Evolutionary conservation across 129 eudicot genomes (phyloP).

Genomic region (Flaveria robusta): DNA sequence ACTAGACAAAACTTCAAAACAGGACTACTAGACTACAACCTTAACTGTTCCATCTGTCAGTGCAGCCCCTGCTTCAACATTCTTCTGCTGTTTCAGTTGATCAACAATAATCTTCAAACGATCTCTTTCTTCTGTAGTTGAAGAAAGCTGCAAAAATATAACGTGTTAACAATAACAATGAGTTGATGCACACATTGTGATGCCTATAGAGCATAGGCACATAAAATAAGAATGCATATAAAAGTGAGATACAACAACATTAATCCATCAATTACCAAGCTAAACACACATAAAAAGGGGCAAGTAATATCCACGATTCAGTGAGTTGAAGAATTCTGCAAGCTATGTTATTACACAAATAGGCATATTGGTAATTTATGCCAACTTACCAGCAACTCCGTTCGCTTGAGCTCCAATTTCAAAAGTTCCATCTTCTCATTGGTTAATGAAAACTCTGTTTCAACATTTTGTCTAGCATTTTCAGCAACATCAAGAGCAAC

Average conservation of each 20-base stretch:
- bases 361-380: background rate
- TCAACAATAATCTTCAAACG: slow-evolving; percentile 46
- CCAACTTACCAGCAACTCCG: slow-evolving; percentile 63
- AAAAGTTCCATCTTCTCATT: slow-evolving; percentile 61
- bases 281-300: slow-evolving; percentile 5
- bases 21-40: slow-evolving; percentile 42
- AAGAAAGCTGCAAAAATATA: slow-evolving; percentile 59
- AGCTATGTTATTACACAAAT: slow-evolving; percentile 1
- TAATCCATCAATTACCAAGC: slow-evolving; percentile 10
- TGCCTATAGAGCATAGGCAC: background rate
- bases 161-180: background rate
- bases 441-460: slow-evolving; percentile 63
- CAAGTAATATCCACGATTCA: background rate
- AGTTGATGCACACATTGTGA: background rate
- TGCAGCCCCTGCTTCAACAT: slow-evolving; percentile 51
- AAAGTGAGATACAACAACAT: slow-evolving; percentile 9
- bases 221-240: slow-evolving; percentile 7
- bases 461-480: slow-evolving; percentile 65
- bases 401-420: slow-evolving; percentile 61
- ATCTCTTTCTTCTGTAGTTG: slow-evolving; percentile 76
- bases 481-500: slow-evolving; percentile 71
- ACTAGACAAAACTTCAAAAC: background rate
- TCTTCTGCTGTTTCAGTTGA: slow-evolving; percentile 54
- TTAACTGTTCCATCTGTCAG: slow-evolving; percentile 42
- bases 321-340: background rate